A percentile compares a stretch with the other conserved stretches of the same genome.
These are phyloP conservation scores for Microsporum audouinii DNA, from an alignment of 2,329 filamentous ascomycete species.

Conservation along the genomic window DNA sequence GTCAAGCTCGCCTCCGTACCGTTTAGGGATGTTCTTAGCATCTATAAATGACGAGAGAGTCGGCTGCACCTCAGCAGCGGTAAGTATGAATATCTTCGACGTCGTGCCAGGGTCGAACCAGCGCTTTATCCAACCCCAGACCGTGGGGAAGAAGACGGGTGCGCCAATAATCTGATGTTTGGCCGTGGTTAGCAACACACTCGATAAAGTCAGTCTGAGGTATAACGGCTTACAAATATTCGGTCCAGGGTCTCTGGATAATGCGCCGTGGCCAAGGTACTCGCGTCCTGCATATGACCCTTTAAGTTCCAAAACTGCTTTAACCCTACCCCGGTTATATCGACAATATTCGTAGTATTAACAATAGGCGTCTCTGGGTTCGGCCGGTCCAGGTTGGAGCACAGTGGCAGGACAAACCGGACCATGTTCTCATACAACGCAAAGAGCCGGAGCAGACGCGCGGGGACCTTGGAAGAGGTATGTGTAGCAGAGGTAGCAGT, in stretches of 20 bases:
- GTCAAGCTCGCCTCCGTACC: conserved; percentile 78
- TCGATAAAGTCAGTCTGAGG: neutral
- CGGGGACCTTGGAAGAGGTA: conserved; percentile 44
- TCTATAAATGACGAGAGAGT: conserved; percentile 77
- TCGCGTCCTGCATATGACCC: conserved; percentile 85
- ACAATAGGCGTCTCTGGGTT: conserved; percentile 75
- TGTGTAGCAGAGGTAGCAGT: conserved; percentile 49
- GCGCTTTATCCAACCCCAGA: conserved; percentile 85
- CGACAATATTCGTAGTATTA: conserved; percentile 87
- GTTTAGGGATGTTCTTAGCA: conserved; percentile 68
- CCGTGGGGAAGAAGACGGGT: conserved; percentile 79
- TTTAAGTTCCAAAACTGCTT: conserved; percentile 96
- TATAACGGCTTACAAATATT: conserved; percentile 49
- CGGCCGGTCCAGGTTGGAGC: conserved; percentile 64
- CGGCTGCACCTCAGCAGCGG: conserved; percentile 57
- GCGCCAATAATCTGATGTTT: conserved; percentile 63
- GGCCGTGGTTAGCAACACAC: neutral
- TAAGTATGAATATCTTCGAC: conserved; percentile 90
- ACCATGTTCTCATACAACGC: conserved; percentile 89
- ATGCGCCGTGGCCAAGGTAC: conserved; percentile 76
- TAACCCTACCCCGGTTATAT: conserved; percentile 75
- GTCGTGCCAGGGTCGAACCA: conserved; percentile 93
- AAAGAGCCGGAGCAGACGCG: conserved; percentile 74
- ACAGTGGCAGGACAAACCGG: conserved; percentile 74
- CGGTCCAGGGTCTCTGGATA: conserved; percentile 89